Evolutionary conservation across 345 rosid species (phyloP).

Genomic region (Rubroshorea leprosula): DNA sequence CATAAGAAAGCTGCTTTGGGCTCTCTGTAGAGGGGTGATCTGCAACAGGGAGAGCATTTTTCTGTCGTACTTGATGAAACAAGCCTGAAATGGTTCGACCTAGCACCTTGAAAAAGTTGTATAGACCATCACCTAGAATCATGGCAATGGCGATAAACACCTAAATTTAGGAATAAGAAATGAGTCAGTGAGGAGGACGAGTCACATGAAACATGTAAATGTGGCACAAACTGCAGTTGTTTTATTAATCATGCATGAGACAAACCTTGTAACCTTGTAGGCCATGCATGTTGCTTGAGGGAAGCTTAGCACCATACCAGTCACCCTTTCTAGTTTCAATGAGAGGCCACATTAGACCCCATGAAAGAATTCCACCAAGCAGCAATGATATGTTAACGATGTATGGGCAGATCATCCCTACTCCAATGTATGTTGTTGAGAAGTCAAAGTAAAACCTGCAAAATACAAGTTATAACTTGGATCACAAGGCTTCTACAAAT

Average conservation of each 20-base stretch:
- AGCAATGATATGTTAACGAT: slow-evolving; percentile 60
- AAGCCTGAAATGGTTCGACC: slow-evolving; percentile 47
- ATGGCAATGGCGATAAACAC: slow-evolving; percentile 73
- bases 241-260: background rate
- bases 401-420: slow-evolving; percentile 88
- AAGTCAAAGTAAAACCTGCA: slow-evolving; percentile 81
- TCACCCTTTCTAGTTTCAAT: slow-evolving; percentile 52
- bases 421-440: slow-evolving; percentile 81
- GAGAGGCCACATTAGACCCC: slow-evolving; percentile 89
- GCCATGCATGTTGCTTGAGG: slow-evolving; percentile 42
- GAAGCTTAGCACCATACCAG: slow-evolving; percentile 44
- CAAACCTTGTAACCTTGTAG: slow-evolving; percentile 72
- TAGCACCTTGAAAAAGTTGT: slow-evolving; percentile 69
- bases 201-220: background rate
- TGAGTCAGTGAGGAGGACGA: background rate
- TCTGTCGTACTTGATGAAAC: slow-evolving; percentile 34
- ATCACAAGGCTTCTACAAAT: background rate
- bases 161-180: slow-evolving; percentile 26
- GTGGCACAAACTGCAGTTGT: background rate
- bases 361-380: slow-evolving; percentile 68
- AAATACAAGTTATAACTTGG: background rate
- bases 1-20: slow-evolving; percentile 36
- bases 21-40: slow-evolving; percentile 26
- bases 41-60: slow-evolving; percentile 33
- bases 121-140: slow-evolving; percentile 80